Conservation (phyloP, 345 rosid species). For the Zanthoxylum bungeanum region DNA sequence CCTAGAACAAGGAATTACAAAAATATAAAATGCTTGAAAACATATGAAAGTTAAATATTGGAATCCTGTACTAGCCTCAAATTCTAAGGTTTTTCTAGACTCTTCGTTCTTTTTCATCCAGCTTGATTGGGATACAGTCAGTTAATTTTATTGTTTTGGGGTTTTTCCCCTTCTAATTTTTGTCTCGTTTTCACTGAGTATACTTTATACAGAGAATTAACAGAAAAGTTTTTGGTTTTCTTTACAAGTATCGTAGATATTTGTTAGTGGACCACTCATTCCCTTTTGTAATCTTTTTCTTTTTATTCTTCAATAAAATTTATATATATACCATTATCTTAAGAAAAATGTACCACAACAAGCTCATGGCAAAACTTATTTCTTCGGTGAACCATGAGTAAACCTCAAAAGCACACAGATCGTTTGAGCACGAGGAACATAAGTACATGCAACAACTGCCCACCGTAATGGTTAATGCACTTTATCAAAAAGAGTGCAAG, state of each 20-base stretch:
- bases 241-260: not conserved
- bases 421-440: not conserved
- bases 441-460: not conserved
- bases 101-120: not conserved
- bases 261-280: not conserved
- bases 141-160: not conserved
- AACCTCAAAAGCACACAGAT: not conserved
- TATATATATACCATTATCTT: not conserved
- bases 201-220: not conserved
- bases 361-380: not conserved
- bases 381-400: not conserved
- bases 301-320: not conserved
- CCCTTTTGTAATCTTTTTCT: not conserved
- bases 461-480: not conserved
- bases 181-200: not conserved
- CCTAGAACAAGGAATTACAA: not conserved
- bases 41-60: not conserved
- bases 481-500: not conserved
- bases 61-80: not conserved
- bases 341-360: not conserved
- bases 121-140: not conserved
- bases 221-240: not conserved
- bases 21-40: not conserved
- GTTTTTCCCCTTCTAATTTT: not conserved
- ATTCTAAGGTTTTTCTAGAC: not conserved